These are phyloP conservation scores for Parasarocladium wereldwijsianum DNA, from an alignment of 2,329 filamentous ascomycete species.

Conservation along the genomic window DNA sequence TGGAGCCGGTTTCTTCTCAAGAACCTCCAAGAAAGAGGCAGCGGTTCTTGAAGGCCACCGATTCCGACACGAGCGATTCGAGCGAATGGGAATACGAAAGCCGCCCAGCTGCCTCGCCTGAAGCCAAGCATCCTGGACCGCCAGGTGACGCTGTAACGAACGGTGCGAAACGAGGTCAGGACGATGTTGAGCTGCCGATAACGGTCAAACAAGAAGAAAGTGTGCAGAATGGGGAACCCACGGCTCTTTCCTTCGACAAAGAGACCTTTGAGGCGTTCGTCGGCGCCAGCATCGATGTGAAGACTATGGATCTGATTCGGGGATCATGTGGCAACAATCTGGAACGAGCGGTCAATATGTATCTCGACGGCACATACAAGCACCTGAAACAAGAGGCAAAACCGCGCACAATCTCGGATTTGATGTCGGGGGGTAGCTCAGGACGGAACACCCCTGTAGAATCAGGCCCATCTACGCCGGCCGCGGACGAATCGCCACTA, in stretches of 20 bases:
- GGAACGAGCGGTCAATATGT: conserved; percentile 53
- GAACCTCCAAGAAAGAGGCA: conserved; percentile 31
- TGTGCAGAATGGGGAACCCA: conserved; percentile 8
- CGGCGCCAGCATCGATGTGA: conserved; percentile 36
- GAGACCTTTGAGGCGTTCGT: conserved; percentile 44
- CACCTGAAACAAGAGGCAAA: conserved; percentile 20
- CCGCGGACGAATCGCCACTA: neutral
- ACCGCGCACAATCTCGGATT: conserved; percentile 4
- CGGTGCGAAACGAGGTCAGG: conserved; percentile 10
- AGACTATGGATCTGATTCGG: conserved; percentile 34
- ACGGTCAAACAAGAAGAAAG: conserved; percentile 3
- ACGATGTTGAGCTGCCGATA: conserved; percentile 4
- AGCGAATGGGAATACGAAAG: conserved; percentile 10
- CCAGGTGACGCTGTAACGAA: conserved; percentile 13
- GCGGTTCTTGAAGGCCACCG: no score
- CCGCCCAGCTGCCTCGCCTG: neutral
- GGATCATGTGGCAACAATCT: conserved; percentile 41
- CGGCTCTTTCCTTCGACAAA: conserved; percentile 34
- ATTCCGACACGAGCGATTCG: conserved; percentile 16
- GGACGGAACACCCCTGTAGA: neutral
- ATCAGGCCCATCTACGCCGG: neutral
- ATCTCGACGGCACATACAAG: conserved; percentile 55
- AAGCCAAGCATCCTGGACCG: conserved; percentile 7
- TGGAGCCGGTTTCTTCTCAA: conserved; percentile 23
- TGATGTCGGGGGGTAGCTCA: neutral